These are phyloP conservation scores for Xylariaceae sp. DNA, from an alignment of 2,329 filamentous ascomycete species.

Conservation along the genomic window DNA sequence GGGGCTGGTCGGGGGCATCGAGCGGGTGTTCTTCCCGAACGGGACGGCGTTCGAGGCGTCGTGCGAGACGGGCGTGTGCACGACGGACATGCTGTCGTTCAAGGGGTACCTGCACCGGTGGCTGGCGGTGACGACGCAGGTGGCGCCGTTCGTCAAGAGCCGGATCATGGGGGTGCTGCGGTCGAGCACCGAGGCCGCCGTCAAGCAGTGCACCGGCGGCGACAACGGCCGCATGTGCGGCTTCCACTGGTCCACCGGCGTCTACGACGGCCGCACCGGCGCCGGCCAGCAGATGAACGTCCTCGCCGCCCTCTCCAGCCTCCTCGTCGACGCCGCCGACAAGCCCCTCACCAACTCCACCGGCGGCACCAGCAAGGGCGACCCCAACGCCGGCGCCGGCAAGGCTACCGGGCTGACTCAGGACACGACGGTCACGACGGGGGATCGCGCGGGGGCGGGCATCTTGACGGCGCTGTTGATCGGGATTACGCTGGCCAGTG, in stretches of 20 bases:
- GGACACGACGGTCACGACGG: constrained; percentile 23
- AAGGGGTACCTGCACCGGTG: constrained; percentile 62
- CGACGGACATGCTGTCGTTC: constrained; percentile 58
- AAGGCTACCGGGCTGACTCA: constrained; percentile 2
- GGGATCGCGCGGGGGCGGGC: constrained; percentile 33
- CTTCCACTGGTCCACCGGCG: constrained; percentile 49
- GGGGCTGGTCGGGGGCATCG: constrained; percentile 49
- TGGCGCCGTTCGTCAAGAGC: constrained; percentile 41
- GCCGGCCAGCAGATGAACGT: constrained; percentile 55
- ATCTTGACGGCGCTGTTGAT: constrained; percentile 30
- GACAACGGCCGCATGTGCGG: constrained; percentile 49
- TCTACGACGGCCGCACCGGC: constrained; percentile 49
- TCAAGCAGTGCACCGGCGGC: constrained; percentile 38
- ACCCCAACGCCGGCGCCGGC: constrained; percentile 29
- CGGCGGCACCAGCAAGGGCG: constrained; percentile 43
- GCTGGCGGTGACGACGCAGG: constrained; percentile 43
- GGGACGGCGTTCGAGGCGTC: constrained; percentile 55
- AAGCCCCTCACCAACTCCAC: constrained; percentile 41
- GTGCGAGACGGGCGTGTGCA: constrained; percentile 56
- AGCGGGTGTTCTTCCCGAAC: constrained; percentile 53
- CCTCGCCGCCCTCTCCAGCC: constrained; percentile 48
- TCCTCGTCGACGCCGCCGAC: constrained; percentile 39
- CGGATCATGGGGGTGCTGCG: constrained; percentile 41
- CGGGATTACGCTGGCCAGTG: constrained; percentile 17
- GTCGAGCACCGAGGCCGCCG: constrained; percentile 44